Base-by-base conservation (phyloP, 805 yeast genomes). In the Metschnikowia kofuensis region DNA sequence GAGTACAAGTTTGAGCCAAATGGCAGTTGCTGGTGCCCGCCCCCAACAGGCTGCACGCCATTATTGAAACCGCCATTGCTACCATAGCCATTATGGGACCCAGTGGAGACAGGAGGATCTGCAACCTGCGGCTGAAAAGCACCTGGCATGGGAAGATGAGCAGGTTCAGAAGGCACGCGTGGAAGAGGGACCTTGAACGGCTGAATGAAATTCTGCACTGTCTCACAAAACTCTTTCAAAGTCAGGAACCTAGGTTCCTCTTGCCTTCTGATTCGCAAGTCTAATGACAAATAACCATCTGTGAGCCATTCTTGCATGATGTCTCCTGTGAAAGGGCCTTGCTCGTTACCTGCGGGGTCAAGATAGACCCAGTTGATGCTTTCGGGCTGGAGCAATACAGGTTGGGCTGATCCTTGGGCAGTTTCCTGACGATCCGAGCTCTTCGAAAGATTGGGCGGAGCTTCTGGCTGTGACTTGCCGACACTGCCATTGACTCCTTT, bases 241-340 rank as follows among this genome's bases (percentile, higher is more conserved):
- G 85, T 66, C 34, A 68, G 69, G 62, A 69, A 87, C 12, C 56
- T 60, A 0, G 62, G 42, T 50, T 84, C 89, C 40, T 77, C 85
- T 16, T 72, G 77, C 31, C 92, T 77, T 47, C 85, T 76, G 48
- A 89, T 69, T 37, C 68, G 67, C 52, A 89, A 69, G 49, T 76
- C 80, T 10, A 70, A 72, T 36, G 69, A 69, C 55, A 88, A 72
- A 66, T 84, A 87, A 2, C 82, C 80, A 38, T 76, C 77, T 8
- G 77, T 60, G 49, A 77, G 80, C 96, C 96, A 89, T 44, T 72
- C 80, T 54, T 87, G 91, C 96, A 89, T 89, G 66, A 77, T 67
- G 27, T 67, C 63, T 2, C 91, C 89, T 41, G 74, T 72, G 66
- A 89, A 89, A 3, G 96, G 96, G 21, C 96, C 96, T 62, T 88